Evolutionary conservation across 805 yeast genomes (phyloP).

Genomic region (Priceomyces carsonii): DNA sequence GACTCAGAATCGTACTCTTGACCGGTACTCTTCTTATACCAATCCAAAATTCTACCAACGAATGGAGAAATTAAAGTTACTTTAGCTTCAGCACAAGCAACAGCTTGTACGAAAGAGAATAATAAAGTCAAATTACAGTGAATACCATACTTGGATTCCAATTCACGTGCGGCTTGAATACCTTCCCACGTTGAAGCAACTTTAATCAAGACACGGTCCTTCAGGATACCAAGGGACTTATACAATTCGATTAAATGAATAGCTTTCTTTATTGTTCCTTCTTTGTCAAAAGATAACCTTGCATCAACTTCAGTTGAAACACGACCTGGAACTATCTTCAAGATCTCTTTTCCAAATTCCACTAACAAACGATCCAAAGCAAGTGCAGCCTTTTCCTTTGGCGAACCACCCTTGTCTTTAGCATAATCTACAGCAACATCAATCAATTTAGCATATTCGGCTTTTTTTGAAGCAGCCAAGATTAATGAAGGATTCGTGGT

Average conservation of each 20-base stretch:
- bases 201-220: conserved; percentile 92
- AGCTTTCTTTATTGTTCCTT: conserved; percentile 93
- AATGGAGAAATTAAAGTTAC: conserved; percentile 97
- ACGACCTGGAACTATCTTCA: conserved; percentile 96
- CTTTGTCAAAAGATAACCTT: conserved; percentile 92
- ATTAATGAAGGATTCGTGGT: conserved; percentile 98
- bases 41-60: conserved; percentile 98
- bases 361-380: conserved; percentile 93
- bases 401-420: conserved; percentile 50
- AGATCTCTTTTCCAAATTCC: conserved; percentile 93
- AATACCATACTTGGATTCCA: conserved; percentile 86
- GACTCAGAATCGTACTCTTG: conserved; percentile 74
- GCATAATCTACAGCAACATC: conserved; percentile 91
- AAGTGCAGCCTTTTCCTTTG: conserved; percentile 69
- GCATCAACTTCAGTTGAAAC: conserved; percentile 99
- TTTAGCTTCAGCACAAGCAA: conserved; percentile 97
- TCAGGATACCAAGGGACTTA: conserved; percentile 78
- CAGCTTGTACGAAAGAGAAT: conserved; percentile 96
- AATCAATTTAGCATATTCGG: conserved; percentile 84
- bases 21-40: conserved; percentile 95
- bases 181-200: conserved; percentile 99
- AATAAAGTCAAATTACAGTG: conserved; percentile 95
- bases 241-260: conserved; percentile 84
- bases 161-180: conserved; percentile 96
- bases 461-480: conserved; percentile 90